Evolutionary conservation across 2,329 filamentous ascomycete species (phyloP), one percentile per base, ranked within the genome.

Genomic region (Xylariaceae sp.): DNA sequence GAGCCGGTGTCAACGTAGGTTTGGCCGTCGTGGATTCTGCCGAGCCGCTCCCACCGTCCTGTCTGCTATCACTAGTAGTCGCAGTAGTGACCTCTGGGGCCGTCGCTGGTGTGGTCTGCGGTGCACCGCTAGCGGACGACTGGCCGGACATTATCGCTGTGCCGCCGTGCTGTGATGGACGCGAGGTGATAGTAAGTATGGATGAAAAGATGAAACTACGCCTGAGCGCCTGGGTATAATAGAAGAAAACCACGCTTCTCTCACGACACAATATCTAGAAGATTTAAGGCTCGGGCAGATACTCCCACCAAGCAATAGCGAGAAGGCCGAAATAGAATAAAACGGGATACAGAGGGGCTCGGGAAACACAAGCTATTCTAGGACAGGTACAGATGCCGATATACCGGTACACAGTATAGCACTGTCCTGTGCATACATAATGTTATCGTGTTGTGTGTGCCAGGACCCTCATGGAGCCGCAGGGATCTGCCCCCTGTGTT

Each of bases 401-500:
- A 39, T 6, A 26, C 33, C n/a, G 32, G 30, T 35, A 24, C 37
- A 26, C 37, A 37, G 9, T 40, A 36, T 35, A 37, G 9, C 45
- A 36, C 37, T 6, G 26, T 27, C 32, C 24, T 35, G 24, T 23
- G 21, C 29, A 27, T 29, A 33, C 41, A 32, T n/a, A n/a, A n/a
- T n/a, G n/a, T 23, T 49, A 46, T 33, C 48, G 33, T 18, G 29
- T 48, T 35, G 27, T 21, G 21, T 33, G 23, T 29, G 21, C 37
- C 24, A 21, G 39, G 36, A 15, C 44, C 20, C 20, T 40, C 49
- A 45, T 57, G 54, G 54, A 50, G 23, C 29, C 4, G 36, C 49
- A 53, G 44, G 50, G 55, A 46, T 57, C 39, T 45, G 23, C 39
- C 46, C n/a, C 30, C 35, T 54, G 46, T n/a, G 42, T 43, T 47